Base-by-base conservation (phyloP, 495 filamentous ascomycete genomes). In the Terfezia boudieri region DNA sequence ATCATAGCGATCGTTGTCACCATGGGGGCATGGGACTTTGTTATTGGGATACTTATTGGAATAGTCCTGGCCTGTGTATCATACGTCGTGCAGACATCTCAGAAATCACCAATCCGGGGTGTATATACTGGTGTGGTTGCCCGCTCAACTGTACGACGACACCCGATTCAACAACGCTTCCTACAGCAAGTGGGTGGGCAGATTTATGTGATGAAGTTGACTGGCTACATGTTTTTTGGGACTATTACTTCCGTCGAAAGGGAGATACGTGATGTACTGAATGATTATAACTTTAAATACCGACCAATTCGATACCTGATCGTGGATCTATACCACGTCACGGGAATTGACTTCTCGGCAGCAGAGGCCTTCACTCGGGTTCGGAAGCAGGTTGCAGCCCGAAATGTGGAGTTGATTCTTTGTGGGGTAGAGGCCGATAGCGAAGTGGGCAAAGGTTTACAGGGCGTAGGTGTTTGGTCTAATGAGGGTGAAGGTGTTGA, bases 21-120 rank as follows among this genome's bases (percentile, higher is more conserved):
- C 17, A 98, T 98, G 92, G 92, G 92, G 6, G 78, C 82, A 26
- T 92, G 86, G 70, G 90, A 98, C 65, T 96, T 98, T 63, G 90
- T 96, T 6, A 75, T 83, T 26, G 90, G 92, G 35, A 95, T 98
- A 37, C 76, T 93, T 10, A 75, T 89, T 53, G 90, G 90, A 22
- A 92, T 98, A 55, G 76, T 92, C 11, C 70, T 96, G 51, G 92
- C 92, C 2, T 96, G 90, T 59, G 75, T 92, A 55, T 86, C 81
- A 50, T 83, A 84, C 55, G 87, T 94, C 16, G 80, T 95, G 16
- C 88, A 95, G 65, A 86, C 85, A 4, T 94, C 90, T 3, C 77
- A 79, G 57, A 81, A 88, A 38, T 84, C 86, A 4, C 86, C 90
- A 49, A 80, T 96, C 49, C 76, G 88, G 43, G 87, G 82, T 2